phyloP scores from a whole-genome alignment of 1,139 yeast genomes.

The Hanseniaspora uvarum region DNA sequence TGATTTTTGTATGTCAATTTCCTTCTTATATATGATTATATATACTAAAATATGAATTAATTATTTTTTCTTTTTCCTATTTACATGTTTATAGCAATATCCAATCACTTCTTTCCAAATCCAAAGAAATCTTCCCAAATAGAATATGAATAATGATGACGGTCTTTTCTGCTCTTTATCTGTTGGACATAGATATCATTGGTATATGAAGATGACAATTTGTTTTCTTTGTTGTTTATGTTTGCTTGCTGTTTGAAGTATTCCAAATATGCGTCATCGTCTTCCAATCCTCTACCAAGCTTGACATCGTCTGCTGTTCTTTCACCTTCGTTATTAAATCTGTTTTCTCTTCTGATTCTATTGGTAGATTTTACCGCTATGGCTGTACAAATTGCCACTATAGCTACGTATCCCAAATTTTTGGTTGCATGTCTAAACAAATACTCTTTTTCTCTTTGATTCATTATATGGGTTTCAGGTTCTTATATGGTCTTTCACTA shows the following conservation, averaged over 20 bases:
- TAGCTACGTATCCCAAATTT: slow-evolving; percentile 7
- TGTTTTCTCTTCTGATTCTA: slow-evolving; percentile 15
- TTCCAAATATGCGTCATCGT: slow-evolving; percentile 13
- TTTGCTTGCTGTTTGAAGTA: slow-evolving; percentile 12
- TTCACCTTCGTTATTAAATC: slow-evolving; percentile 8
- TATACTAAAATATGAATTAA: not conserved
- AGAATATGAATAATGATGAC: slow-evolving; percentile 8
- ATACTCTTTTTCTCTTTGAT: slow-evolving; percentile 2
- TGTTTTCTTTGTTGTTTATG: not conserved
- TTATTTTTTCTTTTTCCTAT: not conserved
- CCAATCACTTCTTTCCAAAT: not conserved
- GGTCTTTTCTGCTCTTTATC: slow-evolving; percentile 4
- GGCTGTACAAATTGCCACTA: slow-evolving; percentile 5
- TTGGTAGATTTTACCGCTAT: slow-evolving; percentile 7
- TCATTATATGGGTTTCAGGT: too few species aligned
- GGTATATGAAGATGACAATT: not conserved
- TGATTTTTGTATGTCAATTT: not conserved
- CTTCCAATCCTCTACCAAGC: slow-evolving; percentile 11
- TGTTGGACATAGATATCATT: slow-evolving; percentile 17
- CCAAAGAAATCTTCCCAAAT: slow-evolving; percentile 14
- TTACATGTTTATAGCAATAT: not conserved
- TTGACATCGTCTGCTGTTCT: slow-evolving; percentile 4
- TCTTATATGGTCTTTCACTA: too few species aligned
- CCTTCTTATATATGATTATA: not conserved
- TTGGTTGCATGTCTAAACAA: slow-evolving; percentile 8